Evolutionary conservation across 2,329 filamentous ascomycete genomes (phyloP), one percentile per base, ranked within the genome.

Genomic region (Trichoderma oligosporum): DNA sequence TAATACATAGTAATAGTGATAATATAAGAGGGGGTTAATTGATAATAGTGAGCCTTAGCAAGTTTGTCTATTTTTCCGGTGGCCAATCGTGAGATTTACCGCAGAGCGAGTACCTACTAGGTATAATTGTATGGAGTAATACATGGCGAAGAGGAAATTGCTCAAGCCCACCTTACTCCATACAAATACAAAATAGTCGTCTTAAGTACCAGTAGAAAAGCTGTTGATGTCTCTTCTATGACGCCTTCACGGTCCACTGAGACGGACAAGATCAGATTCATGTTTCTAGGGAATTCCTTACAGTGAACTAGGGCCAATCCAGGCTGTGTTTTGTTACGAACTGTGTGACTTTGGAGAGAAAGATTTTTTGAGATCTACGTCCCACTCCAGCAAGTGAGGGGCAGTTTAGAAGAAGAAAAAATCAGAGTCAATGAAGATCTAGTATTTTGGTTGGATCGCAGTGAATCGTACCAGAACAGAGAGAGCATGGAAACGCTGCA

Each of bases 381-480:
- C 44, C 44, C 27, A 44, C 41, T n/a, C 14, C 14, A 24, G 22
- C 18, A 14, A 12, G 44, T 3, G 16, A 8, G 8, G 31, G 41
- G 29, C 35, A n/a, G 20, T 22, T 29, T 25, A 33, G 27, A 29
- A 31, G 41, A 22, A 3, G 16, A 12, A 25, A 16, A 38, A 31
- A 25, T 9, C 27, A 11, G 11, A 31, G 27, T 31, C 6, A 31
- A 31, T 31, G n/a, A n/a, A n/a, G n/a, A n/a, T n/a, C n/a, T n/a
- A n/a, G n/a, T n/a, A 31, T n/a, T n/a, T 38, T 55, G 52, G 33
- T 22, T 46, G 41, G 52, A 55, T 55, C 52, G 52, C 22, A 22
- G 31, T 33, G 41, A n/a, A 29, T 54, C 38, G 24, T 33, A 12
- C 29, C 39, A 45, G 20, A 53, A 36, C 16, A 22, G 11, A 25